Conservation (phyloP, 768 basidiomycete species). For the Pleurotus tuber-regium region DNA sequence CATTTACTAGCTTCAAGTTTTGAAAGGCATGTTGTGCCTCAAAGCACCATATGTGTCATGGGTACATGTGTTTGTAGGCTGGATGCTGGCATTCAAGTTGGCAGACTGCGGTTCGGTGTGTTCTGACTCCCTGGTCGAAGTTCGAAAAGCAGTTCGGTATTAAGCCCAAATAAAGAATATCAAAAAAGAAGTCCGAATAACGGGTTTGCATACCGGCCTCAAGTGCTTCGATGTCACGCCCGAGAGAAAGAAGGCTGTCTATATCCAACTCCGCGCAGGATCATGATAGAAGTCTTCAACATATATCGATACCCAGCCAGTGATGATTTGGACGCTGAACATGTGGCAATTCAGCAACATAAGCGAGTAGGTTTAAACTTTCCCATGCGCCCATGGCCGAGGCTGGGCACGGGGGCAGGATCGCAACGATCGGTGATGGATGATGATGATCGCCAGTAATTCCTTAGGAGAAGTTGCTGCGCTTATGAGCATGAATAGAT, state of each 20-base stretch:
- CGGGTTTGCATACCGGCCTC: background rate
- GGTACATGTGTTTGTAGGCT: too few species aligned
- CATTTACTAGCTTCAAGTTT: background rate
- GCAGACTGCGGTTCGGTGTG: too few species aligned
- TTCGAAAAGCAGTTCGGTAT: too few species aligned
- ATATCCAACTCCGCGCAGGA: background rate
- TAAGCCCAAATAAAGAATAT: too few species aligned
- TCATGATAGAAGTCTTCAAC: background rate
- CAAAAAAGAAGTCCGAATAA: background rate
- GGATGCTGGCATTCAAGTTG: too few species aligned
- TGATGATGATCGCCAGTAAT: background rate
- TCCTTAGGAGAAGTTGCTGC: too few species aligned
- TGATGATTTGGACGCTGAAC: background rate
- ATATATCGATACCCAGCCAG: background rate
- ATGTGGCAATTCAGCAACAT: slow-evolving; percentile 5
- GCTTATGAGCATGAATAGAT: too few species aligned
- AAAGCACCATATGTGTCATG: too few species aligned
- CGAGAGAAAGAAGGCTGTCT: background rate
- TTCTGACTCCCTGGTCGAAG: too few species aligned
- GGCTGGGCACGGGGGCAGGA: background rate
- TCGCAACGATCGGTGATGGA: slow-evolving; percentile 5
- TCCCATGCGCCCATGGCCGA: slow-evolving; percentile 3
- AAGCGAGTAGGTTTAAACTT: background rate
- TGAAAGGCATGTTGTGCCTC: too few species aligned
- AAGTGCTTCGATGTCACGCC: background rate